Conservation (phyloP, 495 filamentous ascomycete species). For the Aspergillus biplanus region DNA sequence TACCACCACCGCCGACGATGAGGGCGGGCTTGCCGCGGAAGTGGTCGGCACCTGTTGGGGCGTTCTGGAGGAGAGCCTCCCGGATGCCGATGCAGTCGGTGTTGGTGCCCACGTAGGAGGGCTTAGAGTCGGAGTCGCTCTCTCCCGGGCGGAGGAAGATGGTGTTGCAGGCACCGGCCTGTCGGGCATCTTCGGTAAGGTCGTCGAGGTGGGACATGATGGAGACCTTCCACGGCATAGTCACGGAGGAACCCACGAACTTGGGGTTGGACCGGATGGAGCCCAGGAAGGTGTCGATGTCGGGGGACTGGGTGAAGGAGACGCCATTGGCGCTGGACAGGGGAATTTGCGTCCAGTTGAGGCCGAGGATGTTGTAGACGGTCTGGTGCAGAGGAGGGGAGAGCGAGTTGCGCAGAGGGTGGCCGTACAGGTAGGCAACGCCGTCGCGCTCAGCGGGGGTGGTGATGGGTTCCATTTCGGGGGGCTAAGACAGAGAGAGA, state of each 20-base stretch:
- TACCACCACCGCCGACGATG: constrained; percentile 70
- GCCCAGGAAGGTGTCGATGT: constrained; percentile 54
- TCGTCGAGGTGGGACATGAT: constrained; percentile 71
- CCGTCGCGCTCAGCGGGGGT: constrained; percentile 41
- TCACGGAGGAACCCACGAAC: constrained; percentile 68
- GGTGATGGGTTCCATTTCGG: constrained; percentile 43
- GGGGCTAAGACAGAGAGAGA: not conserved
- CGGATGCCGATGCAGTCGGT: constrained; percentile 76
- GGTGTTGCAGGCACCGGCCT: constrained; percentile 75
- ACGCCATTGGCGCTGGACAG: constrained; percentile 44
- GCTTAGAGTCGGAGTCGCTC: constrained; percentile 32
- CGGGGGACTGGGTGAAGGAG: constrained; percentile 42
- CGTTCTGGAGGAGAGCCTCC: constrained; percentile 67
- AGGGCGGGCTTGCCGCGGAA: constrained; percentile 61
- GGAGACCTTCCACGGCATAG: constrained; percentile 75
- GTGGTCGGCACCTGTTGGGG: constrained; percentile 33
- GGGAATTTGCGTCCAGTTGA: constrained; percentile 65
- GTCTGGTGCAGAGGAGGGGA: constrained; percentile 70
- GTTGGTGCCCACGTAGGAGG: constrained; percentile 67
- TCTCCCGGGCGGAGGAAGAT: constrained; percentile 60
- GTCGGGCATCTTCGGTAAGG: constrained; percentile 66
- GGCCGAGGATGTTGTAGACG: constrained; percentile 59
- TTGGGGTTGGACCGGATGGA: constrained; percentile 50
- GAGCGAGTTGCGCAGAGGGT: constrained; percentile 67
- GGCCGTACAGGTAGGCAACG: constrained; percentile 52